Base-by-base conservation (phyloP, 192 early-diverging fungal genomes). In the Podila minutissima region DNA sequence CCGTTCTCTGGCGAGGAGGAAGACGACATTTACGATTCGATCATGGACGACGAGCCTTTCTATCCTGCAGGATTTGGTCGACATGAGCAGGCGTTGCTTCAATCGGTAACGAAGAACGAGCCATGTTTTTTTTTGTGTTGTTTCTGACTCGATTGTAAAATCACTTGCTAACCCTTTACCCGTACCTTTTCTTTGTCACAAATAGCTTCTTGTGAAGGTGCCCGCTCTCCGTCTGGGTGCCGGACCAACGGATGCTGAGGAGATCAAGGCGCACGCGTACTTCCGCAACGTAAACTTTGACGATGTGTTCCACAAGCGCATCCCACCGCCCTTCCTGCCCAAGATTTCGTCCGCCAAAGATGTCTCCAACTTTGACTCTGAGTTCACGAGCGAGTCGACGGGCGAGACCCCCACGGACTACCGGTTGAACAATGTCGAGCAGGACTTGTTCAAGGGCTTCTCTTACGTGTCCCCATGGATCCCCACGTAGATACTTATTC, bases 331-430 rank as follows among this genome's bases (percentile, higher is more conserved):
- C 1, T 95, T 90, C 74, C 71, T 85, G 41, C 94, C 94, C 2
- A 89, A 82, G 37, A 82, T 95, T 38, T 85, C 71, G 2, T 85
- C 88, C 29, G 88, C 92, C 62, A 92, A 91, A 22, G 97, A 98
- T 74, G 90, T 93, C 37, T 97, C 95, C 62, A 97, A 97, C 89
- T 98, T 98, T 92, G 97, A 98, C 74, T 91, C 93, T 50, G 97
- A 98, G 76, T 98, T 98, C 76, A 98, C 97, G 10, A 88, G 88
- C 33, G 95, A 98, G 87, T 86, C 86, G 63, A 94, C 97, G 1
- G 92, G 94, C 1, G 75, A 98, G 67, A 98, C 97, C 9, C 97
- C 96, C 0, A 90, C 92, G 22, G 93, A 96, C 68, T 93, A 93
- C 57, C 91, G 94, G 15, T 86, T 98, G 17, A 90, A 92, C 38